Base-by-base conservation (phyloP, 768 basidiomycete species). In the Russula emetica region DNA sequence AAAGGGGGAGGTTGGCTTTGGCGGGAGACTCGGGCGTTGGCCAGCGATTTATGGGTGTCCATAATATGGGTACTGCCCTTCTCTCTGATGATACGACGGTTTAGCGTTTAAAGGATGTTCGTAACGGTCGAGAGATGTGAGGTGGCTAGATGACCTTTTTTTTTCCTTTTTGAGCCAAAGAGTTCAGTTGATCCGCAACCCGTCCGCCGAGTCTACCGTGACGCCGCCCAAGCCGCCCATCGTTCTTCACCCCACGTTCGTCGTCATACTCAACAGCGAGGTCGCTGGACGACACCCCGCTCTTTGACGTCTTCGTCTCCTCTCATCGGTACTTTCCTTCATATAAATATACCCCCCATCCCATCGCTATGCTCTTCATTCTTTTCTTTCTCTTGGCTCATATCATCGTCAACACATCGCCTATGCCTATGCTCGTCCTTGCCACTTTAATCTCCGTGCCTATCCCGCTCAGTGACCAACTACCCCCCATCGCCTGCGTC, bases 401-500 rank as follows among this genome's bases (percentile, higher is more conserved):
- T 81, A 80, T 83, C 38, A 11, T 22, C 83, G 30, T 47, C 22
- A n/a, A 47, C 22, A 47, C 45, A 22, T 47, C 49, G 13, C 49
- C 26, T 50, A 26, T 53, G 26, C 47, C 80, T 10, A 59, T 61
- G 54, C 59, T 57, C 70, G 60, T 61, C 32, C 59, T 57, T 70
- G 74, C 74, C 67, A 71, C 75, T 55, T 71, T 58, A 4, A 71
- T 73, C 66, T 76, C 72, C 61, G 78, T 94, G 50, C 71, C 77
- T 54, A 82, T 82, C 71, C 84, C 90, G 32, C 76, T 92, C 45
- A 79, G 83, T 65, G 77, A 78, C 36, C 95, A 98, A 75, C 82
- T 85, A 50, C 93, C 94, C 22, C 79, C 80, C 49, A 83, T 97
- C 64, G 93, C 92, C 24, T 85, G 91, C 63, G 74, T 86, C 44